Conservation (phyloP, 23 red algal genomes). For the Cyanidioschyzon merolae region DNA sequence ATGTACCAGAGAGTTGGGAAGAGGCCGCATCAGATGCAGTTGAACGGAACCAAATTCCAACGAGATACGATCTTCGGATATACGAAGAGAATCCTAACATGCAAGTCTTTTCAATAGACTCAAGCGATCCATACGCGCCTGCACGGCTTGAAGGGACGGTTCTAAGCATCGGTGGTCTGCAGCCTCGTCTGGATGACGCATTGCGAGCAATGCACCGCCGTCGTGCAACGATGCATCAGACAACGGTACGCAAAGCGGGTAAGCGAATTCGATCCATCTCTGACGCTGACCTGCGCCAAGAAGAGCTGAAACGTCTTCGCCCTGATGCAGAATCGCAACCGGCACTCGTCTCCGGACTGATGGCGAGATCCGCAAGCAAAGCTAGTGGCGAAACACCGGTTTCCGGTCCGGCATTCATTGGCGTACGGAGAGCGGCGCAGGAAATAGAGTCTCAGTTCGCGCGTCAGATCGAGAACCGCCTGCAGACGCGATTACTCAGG, state of each 20-base stretch:
- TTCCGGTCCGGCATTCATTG: neutral
- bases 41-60: neutral
- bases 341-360: neutral
- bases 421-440: neutral
- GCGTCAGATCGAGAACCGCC: neutral
- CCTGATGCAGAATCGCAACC: neutral
- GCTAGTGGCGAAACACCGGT: neutral
- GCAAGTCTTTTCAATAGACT: constrained; percentile 1
- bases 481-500: neutral
- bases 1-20: neutral
- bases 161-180: neutral
- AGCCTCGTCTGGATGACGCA: constrained; percentile 12
- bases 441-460: neutral
- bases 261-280: neutral
- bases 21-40: neutral
- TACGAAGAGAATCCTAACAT: neutral
- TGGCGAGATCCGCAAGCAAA: neutral
- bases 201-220: constrained; percentile 6
- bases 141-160: constrained; percentile 5
- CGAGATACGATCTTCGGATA: constrained; percentile 1
- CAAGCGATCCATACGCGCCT: neutral
- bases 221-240: constrained; percentile 12
- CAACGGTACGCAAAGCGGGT: neutral
- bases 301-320: neutral
- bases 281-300: neutral